These are phyloP conservation scores for Exidia glandulosa DNA, from an alignment of 768 basidiomycete species.

Conservation along the genomic window DNA sequence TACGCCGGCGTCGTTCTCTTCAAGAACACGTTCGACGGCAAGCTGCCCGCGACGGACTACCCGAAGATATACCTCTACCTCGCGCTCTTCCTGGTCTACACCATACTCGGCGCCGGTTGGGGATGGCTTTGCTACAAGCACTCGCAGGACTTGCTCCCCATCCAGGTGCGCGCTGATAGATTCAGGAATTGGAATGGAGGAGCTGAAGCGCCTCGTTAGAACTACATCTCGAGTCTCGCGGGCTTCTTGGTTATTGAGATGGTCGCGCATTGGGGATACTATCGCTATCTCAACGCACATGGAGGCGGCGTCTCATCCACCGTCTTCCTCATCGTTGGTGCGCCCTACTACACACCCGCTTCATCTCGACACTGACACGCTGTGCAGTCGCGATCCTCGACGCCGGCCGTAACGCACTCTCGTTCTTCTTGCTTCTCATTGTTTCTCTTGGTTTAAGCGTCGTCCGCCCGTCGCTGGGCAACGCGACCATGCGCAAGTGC, in stretches of 20 bases:
- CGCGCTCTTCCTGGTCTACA: constrained; percentile 70
- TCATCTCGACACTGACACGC: constrained; percentile 17
- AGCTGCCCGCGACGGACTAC: constrained; percentile 86
- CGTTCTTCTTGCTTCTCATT: constrained; percentile 89
- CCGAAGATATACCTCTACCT: constrained; percentile 96
- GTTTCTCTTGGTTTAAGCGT: constrained; percentile 89
- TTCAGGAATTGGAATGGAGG: constrained; percentile 3
- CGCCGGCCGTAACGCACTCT: constrained; percentile 86
- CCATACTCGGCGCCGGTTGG: constrained; percentile 60
- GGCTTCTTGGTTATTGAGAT: constrained; percentile 87
- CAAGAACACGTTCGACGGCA: constrained; percentile 78
- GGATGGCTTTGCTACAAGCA: constrained; percentile 74
- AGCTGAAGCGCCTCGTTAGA: constrained; percentile 34
- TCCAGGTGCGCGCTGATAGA: constrained; percentile 47
- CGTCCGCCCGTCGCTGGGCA: constrained; percentile 77
- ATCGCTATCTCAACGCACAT: constrained; percentile 87
- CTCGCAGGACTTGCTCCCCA: constrained; percentile 72
- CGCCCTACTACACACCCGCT: constrained; percentile 3
- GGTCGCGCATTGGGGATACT: constrained; percentile 89
- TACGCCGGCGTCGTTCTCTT: constrained; percentile 78
- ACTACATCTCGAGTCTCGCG: constrained; percentile 84
- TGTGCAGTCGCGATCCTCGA: constrained; percentile 95
- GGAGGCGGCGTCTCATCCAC: constrained; percentile 63
- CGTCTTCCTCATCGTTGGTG: constrained; percentile 88
- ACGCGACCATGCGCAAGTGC: constrained; percentile 66